Evolutionary conservation across 305 asterid species (phyloP).

Genomic region (Rubia occidens): DNA sequence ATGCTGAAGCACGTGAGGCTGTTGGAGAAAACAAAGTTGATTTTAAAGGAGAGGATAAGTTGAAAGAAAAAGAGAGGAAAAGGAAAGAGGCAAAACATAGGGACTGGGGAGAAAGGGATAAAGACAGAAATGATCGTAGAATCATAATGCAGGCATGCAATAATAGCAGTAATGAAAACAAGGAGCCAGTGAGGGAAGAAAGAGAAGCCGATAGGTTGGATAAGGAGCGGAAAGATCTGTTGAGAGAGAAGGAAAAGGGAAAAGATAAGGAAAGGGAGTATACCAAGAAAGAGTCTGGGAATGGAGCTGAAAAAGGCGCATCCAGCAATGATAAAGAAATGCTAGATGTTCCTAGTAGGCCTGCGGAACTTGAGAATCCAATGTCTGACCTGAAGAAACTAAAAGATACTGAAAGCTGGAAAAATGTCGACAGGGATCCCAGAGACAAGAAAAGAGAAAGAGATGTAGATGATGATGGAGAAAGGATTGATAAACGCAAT

Average conservation of each 20-base stretch:
- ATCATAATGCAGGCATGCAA: slow-evolving; percentile 43
- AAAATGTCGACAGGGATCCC: slow-evolving; percentile 57
- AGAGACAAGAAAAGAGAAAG: slow-evolving; percentile 73
- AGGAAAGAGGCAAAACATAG: slow-evolving; percentile 81
- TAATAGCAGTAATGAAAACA: slow-evolving; percentile 48
- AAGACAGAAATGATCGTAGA: slow-evolving; percentile 66
- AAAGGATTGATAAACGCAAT: slow-evolving; percentile 64
- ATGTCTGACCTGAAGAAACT: slow-evolving; percentile 47
- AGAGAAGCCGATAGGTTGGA: slow-evolving; percentile 81
- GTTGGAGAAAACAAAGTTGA: slow-evolving; percentile 82
- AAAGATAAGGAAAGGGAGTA: slow-evolving; percentile 66
- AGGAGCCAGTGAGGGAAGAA: slow-evolving; percentile 60
- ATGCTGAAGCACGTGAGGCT: slow-evolving; percentile 60
- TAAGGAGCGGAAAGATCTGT: slow-evolving; percentile 59
- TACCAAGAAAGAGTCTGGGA: slow-evolving; percentile 66
- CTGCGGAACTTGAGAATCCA: slow-evolving; percentile 44
- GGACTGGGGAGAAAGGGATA: slow-evolving; percentile 87
- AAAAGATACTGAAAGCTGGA: slow-evolving; percentile 67
- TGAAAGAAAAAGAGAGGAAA: slow-evolving; percentile 77
- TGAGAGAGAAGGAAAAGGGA: slow-evolving; percentile 61
- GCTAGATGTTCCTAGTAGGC: slow-evolving; percentile 47
- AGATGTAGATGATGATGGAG: slow-evolving; percentile 65
- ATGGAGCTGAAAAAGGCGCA: slow-evolving; percentile 53
- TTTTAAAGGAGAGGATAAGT: slow-evolving; percentile 67
- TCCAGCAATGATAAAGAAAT: slow-evolving; percentile 50